Base-by-base conservation (phyloP, 2,329 filamentous ascomycete genomes). In the Hypomyces rosellus region DNA sequence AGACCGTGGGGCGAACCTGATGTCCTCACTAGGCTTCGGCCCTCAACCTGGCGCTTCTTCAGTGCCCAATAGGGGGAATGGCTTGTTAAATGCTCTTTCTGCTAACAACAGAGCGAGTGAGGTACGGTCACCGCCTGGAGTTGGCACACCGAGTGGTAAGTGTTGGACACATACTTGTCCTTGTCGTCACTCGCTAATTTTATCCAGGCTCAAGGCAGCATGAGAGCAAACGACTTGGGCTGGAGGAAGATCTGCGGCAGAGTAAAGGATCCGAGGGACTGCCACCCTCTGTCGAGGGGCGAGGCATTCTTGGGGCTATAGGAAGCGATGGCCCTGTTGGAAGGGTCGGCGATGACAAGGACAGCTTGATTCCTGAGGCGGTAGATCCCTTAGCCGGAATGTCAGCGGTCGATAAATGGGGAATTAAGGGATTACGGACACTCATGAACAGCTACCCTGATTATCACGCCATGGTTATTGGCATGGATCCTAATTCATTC, bases 361-460 rank as follows among this genome's bases (percentile, higher is more conserved):
- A 72, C 11, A 55, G 57, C 15, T 63, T 69, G 33, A 55, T 60
- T 6, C 65, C 68, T 4, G 72, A 75, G 36, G 66, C 72, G 11
- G 72, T 80, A 55, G 81, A 86, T 61, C 81, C 81, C 42, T 68
- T 85, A 22, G 71, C 73, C 44, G 78, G 80, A 42, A 82, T 85
- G 81, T 66, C 76, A n/a, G 74, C 78, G 3, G 75, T 74, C 37
- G 82, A 86, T 59, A 83, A 78, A 61, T 86, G 76, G 74, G 82
- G 82, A 4, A 71, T 85, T 44, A 85, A 85, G 62, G 82, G 82
- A 9, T 69, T 85, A 52, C 74, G 76, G 50, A 78, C 79, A 33
- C 67, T 85, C 64, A 84, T 85, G 74, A 81, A 79, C 65, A 82
- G 78, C 61, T 82, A 77, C 55, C 77, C 79, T 13, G 80, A 84